Evolutionary conservation across 2,329 filamentous ascomycete species (phyloP).

Genomic region (Cryoendolithus antarcticus): DNA sequence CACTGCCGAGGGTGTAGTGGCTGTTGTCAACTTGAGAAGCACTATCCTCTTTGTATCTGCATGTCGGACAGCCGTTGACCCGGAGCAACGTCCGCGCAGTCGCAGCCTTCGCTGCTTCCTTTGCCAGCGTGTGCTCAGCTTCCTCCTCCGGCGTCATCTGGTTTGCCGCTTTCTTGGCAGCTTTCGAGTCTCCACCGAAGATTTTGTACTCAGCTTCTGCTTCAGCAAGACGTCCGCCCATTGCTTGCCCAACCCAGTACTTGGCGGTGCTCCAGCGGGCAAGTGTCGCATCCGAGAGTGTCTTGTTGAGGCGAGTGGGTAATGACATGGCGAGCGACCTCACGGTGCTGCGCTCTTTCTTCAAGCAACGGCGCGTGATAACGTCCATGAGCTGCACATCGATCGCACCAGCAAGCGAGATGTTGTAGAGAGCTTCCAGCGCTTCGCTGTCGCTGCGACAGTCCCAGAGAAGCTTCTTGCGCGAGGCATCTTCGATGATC

Average conservation of each 20-base stretch:
- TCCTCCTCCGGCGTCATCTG: not conserved
- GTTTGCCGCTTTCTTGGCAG: not conserved
- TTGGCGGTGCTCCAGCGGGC: constrained; percentile 23
- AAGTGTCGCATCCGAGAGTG: not conserved
- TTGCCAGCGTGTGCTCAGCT: not conserved
- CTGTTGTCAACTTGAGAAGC: too few species aligned
- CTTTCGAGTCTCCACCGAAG: not conserved
- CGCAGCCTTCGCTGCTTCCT: not conserved
- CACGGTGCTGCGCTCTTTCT: constrained; percentile 12
- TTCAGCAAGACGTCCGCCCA: not conserved
- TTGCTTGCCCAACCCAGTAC: constrained; percentile 15
- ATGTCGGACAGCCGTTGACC: too few species aligned
- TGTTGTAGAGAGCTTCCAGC: constrained; percentile 32
- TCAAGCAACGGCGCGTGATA: constrained; percentile 17
- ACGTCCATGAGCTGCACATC: constrained; percentile 46
- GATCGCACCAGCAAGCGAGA: constrained; percentile 32
- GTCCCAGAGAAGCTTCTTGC: constrained; percentile 45
- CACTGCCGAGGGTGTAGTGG: too few species aligned
- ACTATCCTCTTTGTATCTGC: too few species aligned
- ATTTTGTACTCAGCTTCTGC: not conserved
- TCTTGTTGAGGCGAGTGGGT: constrained; percentile 3
- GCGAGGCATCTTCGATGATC: constrained; percentile 32
- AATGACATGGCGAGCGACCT: constrained; percentile 27
- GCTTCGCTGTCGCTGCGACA: constrained; percentile 45
- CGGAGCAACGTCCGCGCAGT: not conserved